Evolutionary conservation across 306 rosid species (phyloP), one percentile per base, ranked within the genome.

Genomic region (Gillenia trifoliata): DNA sequence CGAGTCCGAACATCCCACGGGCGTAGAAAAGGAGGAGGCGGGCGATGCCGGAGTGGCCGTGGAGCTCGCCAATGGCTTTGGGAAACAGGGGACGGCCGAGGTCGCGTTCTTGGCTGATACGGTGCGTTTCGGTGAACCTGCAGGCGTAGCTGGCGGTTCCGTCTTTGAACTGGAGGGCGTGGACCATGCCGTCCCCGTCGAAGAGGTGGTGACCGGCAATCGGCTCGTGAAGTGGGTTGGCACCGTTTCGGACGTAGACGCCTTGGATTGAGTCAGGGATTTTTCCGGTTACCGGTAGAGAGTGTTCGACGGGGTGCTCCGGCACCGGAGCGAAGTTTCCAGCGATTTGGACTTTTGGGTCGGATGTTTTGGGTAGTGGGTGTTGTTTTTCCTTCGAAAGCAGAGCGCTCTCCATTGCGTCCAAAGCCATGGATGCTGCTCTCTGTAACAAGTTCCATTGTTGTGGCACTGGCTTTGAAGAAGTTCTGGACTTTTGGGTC

Each of bases 171-270:
- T 80, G 64, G 1, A 94, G 86, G 19, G 97, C 95, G 73, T 94
- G 99, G 41, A 94, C 89, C 99, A 94, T 94, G 45, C 99, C 99
- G 74, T 94, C 99, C 4, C 99, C 99, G 82, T 94, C 99, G 71
- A 94, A 94, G 74, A 94, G 83, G 83, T 94, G 99, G 85, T 94
- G 99, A 0, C 99, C 99, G 36, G 96, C 92, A 1, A 77, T 68
- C 0, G 99, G 99, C 60, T 92, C 96, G 75, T 91, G 72, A 11
- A 81, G 90, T 0, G 99, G 99, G 85, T 94, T 94, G 0, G 99
- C 99, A 10, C 99, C 99, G 85, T 94, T 94, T 3, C 99, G 75
- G 4, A 94, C 90, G 77, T 94, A 94, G 5, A 92, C 86, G 0
- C 99, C 99, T 8, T 80, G 88, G 85, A 94, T 87, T 88, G 91